Evolutionary conservation across 169 alveolate genomes (phyloP), one percentile per base, ranked within the genome.

Genomic region (Plasmodium chabaudi): DNA sequence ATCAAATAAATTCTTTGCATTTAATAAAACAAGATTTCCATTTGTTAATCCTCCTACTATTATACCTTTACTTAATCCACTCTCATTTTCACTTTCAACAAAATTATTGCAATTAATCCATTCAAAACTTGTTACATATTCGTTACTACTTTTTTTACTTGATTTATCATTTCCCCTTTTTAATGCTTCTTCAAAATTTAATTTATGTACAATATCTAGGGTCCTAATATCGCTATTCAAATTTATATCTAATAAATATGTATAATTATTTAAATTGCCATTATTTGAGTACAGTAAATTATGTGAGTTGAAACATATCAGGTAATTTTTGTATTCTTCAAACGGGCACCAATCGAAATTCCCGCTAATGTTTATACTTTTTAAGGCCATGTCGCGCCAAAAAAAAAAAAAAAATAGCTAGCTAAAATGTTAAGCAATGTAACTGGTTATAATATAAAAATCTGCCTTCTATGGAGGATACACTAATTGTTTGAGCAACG

Each of bases 281-380:
- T 53, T 53, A 70, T 67, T 79, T 15, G 87, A 86, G 70, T 86
- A 86, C n/a, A 86, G 59, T 5, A 70, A 34, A 53, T 86, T 86
- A 23, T 86, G 87, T 2, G 91, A 68, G 44, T 70, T 86, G 44
- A 86, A 86, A 19, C 91, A 69, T 39, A 72, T 25, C 39, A 86
- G 53, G 56, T 86, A 69, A 51, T 86, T 86, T 47, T 86, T 86
- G 68, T 86, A 42, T 51, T 86, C 87, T 23, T 86, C 74, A 39
- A 86, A 86, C 23, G 91, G 91, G 73, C 91, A 86, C 91, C 91
- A 86, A 27, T 86, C 84, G 61, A 86, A 56, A 65, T 86, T 86
- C 15, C 91, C 91, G 42, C 74, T 86, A 44, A 86, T 49, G 65
- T 70, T 86, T 27, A 86, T 86, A 67, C 91, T 86, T 21, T 86